phyloP scores from a whole-genome alignment of 2,329 filamentous ascomycete species.

The Lecanosticta acicola region DNA sequence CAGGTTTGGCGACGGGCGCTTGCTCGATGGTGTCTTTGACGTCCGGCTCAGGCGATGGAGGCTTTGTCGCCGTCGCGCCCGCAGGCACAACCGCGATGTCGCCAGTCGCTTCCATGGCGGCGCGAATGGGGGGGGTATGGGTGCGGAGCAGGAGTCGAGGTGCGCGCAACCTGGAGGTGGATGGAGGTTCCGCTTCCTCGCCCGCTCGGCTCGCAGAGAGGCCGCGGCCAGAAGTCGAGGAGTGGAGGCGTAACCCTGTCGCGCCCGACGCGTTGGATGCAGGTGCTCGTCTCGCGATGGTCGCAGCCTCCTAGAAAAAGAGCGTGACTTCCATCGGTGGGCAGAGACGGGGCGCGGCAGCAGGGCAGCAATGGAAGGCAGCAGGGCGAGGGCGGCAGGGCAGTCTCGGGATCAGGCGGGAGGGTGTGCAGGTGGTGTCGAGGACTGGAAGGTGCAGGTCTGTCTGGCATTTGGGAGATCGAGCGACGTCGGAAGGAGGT shows the following conservation, averaged over 20 bases:
- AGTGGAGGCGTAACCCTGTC: too few species aligned
- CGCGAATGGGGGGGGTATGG: constrained; percentile 2
- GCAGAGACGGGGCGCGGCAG: too few species aligned
- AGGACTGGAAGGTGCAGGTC: neutral
- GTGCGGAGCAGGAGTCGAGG: neutral
- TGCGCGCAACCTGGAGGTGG: neutral
- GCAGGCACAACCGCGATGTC: constrained; percentile 5
- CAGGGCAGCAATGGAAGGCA: too few species aligned
- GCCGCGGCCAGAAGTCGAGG: neutral
- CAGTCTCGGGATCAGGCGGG: neutral
- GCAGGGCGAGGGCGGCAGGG: neutral
- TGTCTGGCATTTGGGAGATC: too few species aligned
- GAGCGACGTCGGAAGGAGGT: neutral
- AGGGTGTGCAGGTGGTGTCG: too few species aligned
- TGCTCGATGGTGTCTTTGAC: constrained; percentile 25
- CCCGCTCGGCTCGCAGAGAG: neutral
- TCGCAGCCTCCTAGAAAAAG: neutral
- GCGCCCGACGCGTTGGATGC: too few species aligned
- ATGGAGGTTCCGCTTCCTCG: neutral
- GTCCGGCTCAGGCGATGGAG: constrained; percentile 22
- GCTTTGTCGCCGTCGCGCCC: constrained; percentile 9
- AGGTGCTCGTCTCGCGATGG: too few species aligned
- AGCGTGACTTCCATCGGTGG: neutral
- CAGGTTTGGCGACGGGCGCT: constrained; percentile 13
- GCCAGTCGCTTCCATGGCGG: constrained; percentile 13